phyloP scores from a whole-genome alignment of 257 asterid genomes.

The Anisodus acutangulus region DNA sequence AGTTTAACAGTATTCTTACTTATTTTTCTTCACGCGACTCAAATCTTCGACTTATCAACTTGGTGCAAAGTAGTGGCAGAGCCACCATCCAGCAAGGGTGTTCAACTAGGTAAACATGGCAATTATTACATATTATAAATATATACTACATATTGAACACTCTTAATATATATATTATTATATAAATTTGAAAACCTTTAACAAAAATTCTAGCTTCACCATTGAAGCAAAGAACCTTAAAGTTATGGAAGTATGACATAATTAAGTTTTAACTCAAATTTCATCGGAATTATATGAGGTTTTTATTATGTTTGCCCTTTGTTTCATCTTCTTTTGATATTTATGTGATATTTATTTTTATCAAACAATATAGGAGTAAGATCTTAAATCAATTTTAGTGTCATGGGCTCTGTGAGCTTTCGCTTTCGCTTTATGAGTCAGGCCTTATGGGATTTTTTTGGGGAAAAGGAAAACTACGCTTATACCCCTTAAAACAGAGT shows the following conservation, averaged over 20 bases:
- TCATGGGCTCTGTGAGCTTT: constrained; percentile 17
- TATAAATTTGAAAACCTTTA: too few species aligned
- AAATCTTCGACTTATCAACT: neutral
- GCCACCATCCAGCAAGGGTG: too few species aligned
- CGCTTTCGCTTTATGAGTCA: constrained; percentile 16
- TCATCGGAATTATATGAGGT: neutral
- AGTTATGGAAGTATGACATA: neutral
- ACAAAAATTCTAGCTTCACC: too few species aligned
- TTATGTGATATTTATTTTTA: neutral
- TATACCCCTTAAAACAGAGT: too few species aligned
- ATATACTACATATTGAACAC: too few species aligned
- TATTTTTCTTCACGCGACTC: neutral
- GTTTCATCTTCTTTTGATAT: neutral
- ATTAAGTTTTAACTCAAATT: neutral
- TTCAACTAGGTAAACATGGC: too few species aligned
- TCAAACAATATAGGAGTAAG: neutral
- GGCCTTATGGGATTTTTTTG: neutral
- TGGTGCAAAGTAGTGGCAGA: too few species aligned
- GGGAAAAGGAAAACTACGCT: too few species aligned
- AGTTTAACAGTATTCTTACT: neutral
- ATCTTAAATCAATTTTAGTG: neutral
- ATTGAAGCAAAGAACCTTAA: neutral
- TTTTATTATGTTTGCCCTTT: neutral
- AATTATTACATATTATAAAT: too few species aligned
- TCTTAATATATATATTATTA: too few species aligned